phyloP scores from a whole-genome alignment of 306 rosid species.

The Gynostemma pentaphyllum region DNA sequence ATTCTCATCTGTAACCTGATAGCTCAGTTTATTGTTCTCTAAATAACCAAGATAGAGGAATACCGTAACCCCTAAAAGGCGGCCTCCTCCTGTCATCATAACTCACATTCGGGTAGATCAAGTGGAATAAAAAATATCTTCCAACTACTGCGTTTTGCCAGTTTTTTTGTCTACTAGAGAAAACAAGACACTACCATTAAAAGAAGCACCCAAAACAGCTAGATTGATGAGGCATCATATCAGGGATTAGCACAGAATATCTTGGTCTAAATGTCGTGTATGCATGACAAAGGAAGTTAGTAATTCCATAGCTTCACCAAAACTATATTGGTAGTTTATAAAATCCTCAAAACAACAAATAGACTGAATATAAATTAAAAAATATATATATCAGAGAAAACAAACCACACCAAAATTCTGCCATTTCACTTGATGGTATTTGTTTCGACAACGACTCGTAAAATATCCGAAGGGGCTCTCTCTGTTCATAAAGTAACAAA shows the following conservation, averaged over 20 bases:
- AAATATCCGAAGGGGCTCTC: slow-evolving; percentile 85
- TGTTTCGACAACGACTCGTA: slow-evolving; percentile 80
- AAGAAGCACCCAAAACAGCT: not conserved
- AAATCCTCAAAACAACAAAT: slow-evolving; percentile 2
- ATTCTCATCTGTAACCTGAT: not conserved
- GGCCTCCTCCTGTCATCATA: not conserved
- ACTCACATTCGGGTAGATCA: not conserved
- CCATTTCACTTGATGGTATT: slow-evolving; percentile 87
- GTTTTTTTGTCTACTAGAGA: not conserved
- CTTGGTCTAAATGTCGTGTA: not conserved
- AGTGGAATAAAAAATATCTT: not conserved
- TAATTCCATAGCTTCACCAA: not conserved
- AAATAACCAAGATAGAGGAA: not conserved
- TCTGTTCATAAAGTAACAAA: slow-evolving; percentile 38
- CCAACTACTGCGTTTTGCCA: not conserved
- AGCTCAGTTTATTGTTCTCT: not conserved
- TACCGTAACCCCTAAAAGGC: not conserved
- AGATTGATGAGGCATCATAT: not conserved
- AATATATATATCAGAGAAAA: slow-evolving; percentile 8
- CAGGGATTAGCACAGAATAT: not conserved
- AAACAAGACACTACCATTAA: not conserved
- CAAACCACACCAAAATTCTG: slow-evolving; percentile 62
- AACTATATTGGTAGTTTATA: not conserved
- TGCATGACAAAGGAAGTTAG: not conserved
- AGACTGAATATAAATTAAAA: slow-evolving; percentile 11